Percentiles rank a stretch among this genome's conserved stretches.
These are phyloP conservation scores for Ensete glaucum DNA, from an alignment of 176 grass and related monocot genomes.

Conservation along the genomic window DNA sequence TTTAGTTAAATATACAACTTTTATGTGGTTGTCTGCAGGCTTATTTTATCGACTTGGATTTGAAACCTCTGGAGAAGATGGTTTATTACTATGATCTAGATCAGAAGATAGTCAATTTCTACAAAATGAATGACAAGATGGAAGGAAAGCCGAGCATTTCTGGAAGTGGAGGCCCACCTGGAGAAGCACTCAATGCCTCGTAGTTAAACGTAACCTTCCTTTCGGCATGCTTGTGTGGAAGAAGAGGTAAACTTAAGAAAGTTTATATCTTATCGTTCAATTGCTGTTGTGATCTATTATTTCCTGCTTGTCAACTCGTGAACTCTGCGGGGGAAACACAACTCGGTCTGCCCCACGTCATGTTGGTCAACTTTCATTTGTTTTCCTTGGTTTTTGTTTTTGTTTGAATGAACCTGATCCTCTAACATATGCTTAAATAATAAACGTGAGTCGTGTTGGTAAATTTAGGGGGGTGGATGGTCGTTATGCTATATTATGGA, in stretches of 20 bases:
- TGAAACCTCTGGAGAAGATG: conserved; percentile 88
- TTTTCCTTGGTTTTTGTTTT: too few species aligned
- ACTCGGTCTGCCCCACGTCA: too few species aligned
- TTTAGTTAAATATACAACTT: neutral
- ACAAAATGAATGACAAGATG: conserved; percentile 28
- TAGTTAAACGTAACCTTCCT: neutral
- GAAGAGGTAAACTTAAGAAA: neutral
- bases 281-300: too few species aligned
- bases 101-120: conserved; percentile 69
- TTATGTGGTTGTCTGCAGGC: conserved; percentile 32
- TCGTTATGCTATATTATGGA: too few species aligned
- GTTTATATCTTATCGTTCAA: neutral
- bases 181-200: neutral
- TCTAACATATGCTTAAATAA: too few species aligned
- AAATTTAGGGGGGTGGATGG: too few species aligned
- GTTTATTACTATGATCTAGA: conserved; percentile 54
- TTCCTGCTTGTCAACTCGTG: too few species aligned
- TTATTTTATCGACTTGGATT: conserved; percentile 73
- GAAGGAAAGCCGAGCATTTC: neutral
- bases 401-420: too few species aligned
- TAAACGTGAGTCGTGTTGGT: too few species aligned
- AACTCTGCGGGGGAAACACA: too few species aligned
- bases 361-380: too few species aligned
- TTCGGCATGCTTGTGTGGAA: neutral
- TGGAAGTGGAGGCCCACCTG: neutral